phyloP scores from a whole-genome alignment of 2,329 filamentous ascomycete species.

The Paraphoma sp. region DNA sequence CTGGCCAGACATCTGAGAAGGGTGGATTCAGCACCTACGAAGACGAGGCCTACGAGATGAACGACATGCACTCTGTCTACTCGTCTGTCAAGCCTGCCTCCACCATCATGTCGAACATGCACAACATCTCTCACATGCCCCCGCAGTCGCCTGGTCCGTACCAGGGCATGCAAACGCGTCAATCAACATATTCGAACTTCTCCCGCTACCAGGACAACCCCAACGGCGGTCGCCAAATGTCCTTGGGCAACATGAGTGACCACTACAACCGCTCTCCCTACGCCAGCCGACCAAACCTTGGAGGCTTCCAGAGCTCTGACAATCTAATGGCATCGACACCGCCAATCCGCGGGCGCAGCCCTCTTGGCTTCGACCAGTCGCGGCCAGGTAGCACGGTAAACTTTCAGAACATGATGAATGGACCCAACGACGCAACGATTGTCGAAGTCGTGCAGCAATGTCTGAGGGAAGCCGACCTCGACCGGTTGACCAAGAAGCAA shows the following conservation, averaged over 20 bases:
- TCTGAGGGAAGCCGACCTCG: slow-evolving; percentile 86
- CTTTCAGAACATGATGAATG: slow-evolving; percentile 64
- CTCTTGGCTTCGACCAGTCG: slow-evolving; percentile 55
- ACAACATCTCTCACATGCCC: slow-evolving; percentile 75
- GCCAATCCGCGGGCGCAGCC: slow-evolving; percentile 54
- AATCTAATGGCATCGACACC: slow-evolving; percentile 49
- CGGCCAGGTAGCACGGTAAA: slow-evolving; percentile 64
- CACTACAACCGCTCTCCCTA: slow-evolving; percentile 47
- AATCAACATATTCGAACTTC: slow-evolving; percentile 74
- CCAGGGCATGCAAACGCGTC: slow-evolving; percentile 67
- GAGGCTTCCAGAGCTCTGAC: slow-evolving; percentile 52
- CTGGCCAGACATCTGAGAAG: slow-evolving; percentile 63
- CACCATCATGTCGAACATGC: slow-evolving; percentile 86
- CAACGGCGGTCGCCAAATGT: slow-evolving; percentile 64
- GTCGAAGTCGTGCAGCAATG: slow-evolving; percentile 84
- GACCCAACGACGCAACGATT: slow-evolving; percentile 81
- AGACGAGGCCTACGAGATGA: slow-evolving; percentile 89
- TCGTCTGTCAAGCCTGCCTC: slow-evolving; percentile 87
- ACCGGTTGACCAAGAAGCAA: slow-evolving; percentile 99
- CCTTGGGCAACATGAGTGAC: slow-evolving; percentile 63
- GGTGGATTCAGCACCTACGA: slow-evolving; percentile 66
- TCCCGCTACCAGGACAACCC: slow-evolving; percentile 70
- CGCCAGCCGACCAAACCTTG: slow-evolving; percentile 47
- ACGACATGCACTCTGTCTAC: slow-evolving; percentile 96
- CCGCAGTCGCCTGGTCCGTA: slow-evolving; percentile 78